phyloP scores from a whole-genome alignment of 192 early-diverging fungal genomes.

The Podila clonocystis region DNA sequence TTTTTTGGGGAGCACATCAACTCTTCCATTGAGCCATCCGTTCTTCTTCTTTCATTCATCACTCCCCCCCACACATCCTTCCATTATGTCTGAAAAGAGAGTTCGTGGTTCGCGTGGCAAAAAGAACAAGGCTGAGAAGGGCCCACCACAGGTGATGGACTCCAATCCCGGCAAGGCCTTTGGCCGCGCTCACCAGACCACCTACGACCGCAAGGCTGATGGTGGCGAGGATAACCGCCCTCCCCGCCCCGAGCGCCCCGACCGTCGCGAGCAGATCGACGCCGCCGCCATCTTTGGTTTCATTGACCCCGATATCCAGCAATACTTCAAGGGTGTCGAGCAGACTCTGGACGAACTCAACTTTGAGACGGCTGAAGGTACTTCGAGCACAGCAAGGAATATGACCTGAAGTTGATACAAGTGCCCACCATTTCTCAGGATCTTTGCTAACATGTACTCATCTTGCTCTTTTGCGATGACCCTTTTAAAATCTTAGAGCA shows the following conservation, averaged over 20 bases:
- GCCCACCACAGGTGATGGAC: constrained; percentile 1
- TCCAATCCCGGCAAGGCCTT: constrained; percentile 39
- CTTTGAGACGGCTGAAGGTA: constrained; percentile 70
- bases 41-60: constrained; percentile 8
- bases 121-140: constrained; percentile 42
- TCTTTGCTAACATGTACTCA: neutral
- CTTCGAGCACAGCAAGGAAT: neutral
- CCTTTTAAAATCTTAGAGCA: constrained; percentile 51
- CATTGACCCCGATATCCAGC: constrained; percentile 60
- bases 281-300: constrained; percentile 59
- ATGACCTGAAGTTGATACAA: no score
- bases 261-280: constrained; percentile 32
- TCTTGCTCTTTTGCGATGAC: neutral
- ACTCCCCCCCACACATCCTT: neutral
- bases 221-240: constrained; percentile 14
- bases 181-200: constrained; percentile 40
- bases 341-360: constrained; percentile 64
- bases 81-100: constrained; percentile 49
- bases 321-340: constrained; percentile 72
- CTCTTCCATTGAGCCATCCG: neutral
- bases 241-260: constrained; percentile 30
- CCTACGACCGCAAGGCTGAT: constrained; percentile 36
- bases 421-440: no score
- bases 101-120: constrained; percentile 51
- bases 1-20: neutral